Evolutionary conservation across 2,329 filamentous ascomycete genomes (phyloP).

Genomic region (Sporothrix curviconia): DNA sequence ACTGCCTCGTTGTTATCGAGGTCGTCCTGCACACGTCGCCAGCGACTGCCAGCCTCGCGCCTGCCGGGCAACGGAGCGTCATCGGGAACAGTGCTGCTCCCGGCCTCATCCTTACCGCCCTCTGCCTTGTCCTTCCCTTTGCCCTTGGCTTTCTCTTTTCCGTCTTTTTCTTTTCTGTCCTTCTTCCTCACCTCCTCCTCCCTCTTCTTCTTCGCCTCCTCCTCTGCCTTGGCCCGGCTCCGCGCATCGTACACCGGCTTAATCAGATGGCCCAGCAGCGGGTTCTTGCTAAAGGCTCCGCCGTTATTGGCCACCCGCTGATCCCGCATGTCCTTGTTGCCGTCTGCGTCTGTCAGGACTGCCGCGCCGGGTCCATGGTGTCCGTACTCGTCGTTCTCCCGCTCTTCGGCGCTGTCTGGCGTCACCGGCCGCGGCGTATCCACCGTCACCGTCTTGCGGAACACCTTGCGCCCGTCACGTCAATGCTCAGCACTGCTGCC

Average conservation of each 20-base stretch:
- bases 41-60: constrained; percentile 37
- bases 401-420: constrained; percentile 29
- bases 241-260: constrained; percentile 50
- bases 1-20: constrained; percentile 51
- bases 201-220: constrained; percentile 18
- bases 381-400: constrained; percentile 23
- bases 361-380: constrained; percentile 17
- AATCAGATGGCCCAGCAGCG: constrained; percentile 57
- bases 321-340: constrained; percentile 26
- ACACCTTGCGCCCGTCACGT: constrained; percentile 72
- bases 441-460: constrained; percentile 61
- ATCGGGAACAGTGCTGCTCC: neutral
- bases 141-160: neutral
- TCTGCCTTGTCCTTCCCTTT: neutral
- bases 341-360: constrained; percentile 29
- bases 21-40: constrained; percentile 57
- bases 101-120: neutral
- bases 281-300: constrained; percentile 63
- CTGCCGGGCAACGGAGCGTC: constrained; percentile 31
- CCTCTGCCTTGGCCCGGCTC: constrained; percentile 25
- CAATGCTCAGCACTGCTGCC: constrained; percentile 79
- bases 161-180: neutral
- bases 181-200: neutral
- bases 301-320: constrained; percentile 25
- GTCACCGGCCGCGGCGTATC: constrained; percentile 53